Conservation (phyloP, 2,329 filamentous ascomycete genomes). For the Stachybotrys chartarum region DNA sequence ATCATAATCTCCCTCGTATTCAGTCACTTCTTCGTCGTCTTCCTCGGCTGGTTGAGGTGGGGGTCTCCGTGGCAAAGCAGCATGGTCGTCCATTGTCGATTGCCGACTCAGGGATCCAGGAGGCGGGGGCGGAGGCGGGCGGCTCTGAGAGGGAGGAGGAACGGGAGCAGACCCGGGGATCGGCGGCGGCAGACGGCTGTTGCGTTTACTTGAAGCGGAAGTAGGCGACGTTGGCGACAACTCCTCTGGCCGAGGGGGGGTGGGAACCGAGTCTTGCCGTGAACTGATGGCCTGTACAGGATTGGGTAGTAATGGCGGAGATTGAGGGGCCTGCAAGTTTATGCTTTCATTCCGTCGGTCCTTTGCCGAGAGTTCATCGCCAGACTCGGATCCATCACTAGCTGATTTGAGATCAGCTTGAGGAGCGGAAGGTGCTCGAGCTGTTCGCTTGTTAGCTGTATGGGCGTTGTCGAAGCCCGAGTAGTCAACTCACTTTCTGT, state of each 20-base stretch:
- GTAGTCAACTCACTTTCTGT: constrained; percentile 47
- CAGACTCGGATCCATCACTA: constrained; percentile 76
- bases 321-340: constrained; percentile 36
- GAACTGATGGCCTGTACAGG: background rate
- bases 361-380: constrained; percentile 69
- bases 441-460: constrained; percentile 28
- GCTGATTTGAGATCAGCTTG: constrained; percentile 52
- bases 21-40: constrained; percentile 73
- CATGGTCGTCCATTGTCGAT: constrained; percentile 49
- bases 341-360: constrained; percentile 33
- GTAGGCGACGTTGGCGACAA: constrained; percentile 37
- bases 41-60: constrained; percentile 46
- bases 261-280: constrained; percentile 9
- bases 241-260: constrained; percentile 28
- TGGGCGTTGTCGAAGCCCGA: background rate
- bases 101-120: constrained; percentile 47
- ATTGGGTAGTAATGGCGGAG: constrained; percentile 16
- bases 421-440: constrained; percentile 50
- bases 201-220: constrained; percentile 40
- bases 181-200: constrained; percentile 51
- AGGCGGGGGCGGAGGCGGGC: constrained; percentile 63
- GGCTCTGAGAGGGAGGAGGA: constrained; percentile 41
- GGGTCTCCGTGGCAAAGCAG: constrained; percentile 32
- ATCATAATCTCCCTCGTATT: constrained; percentile 97
- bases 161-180: constrained; percentile 49